These are phyloP conservation scores for Quillaja saponaria DNA, from an alignment of 306 rosid species.

Conservation along the genomic window DNA sequence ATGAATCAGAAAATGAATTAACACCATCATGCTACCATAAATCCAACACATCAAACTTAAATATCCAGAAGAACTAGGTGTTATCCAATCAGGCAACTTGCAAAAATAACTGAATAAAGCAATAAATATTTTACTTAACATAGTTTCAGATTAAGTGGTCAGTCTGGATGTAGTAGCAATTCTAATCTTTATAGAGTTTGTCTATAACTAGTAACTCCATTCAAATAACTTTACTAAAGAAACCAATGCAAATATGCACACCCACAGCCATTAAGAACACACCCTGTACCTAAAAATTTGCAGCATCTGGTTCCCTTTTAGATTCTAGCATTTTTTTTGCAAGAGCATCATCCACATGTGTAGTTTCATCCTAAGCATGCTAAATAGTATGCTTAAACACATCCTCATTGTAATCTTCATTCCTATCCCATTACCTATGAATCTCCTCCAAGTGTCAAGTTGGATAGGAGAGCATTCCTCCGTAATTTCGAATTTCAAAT, in stretches of 20 bases:
- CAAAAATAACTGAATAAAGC: not conserved
- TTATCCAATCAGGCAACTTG: too few relatives aligned
- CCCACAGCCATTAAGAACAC: conserved; percentile 12
- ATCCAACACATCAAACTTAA: too few relatives aligned
- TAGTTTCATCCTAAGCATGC: conserved; percentile 36
- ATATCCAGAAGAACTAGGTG: too few relatives aligned
- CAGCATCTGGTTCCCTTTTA: conserved; percentile 66
- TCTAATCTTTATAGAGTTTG: conserved; percentile 24
- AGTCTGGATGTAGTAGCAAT: conserved; percentile 16
- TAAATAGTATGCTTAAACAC: conserved; percentile 40
- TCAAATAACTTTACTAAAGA: conserved; percentile 26
- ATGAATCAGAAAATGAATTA: too few relatives aligned
- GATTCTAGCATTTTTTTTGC: conserved; percentile 38
- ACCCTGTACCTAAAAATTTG: conserved; percentile 63
- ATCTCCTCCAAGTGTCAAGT: conserved; percentile 63
- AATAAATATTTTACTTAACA: not conserved
- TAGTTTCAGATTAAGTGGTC: conserved; percentile 2
- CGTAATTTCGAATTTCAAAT: too few relatives aligned
- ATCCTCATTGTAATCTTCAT: conserved; percentile 78
- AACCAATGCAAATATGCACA: conserved; percentile 15
- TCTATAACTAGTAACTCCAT: too few relatives aligned
- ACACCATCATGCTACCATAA: too few relatives aligned
- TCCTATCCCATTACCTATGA: conserved; percentile 93
- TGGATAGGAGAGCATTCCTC: too few relatives aligned
- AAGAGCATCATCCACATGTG: conserved; percentile 29